A percentile compares a stretch with the other conserved stretches of the same genome.
phyloP scores from a whole-genome alignment of 2,329 filamentous ascomycete genomes.

The Cercospora janseana region DNA sequence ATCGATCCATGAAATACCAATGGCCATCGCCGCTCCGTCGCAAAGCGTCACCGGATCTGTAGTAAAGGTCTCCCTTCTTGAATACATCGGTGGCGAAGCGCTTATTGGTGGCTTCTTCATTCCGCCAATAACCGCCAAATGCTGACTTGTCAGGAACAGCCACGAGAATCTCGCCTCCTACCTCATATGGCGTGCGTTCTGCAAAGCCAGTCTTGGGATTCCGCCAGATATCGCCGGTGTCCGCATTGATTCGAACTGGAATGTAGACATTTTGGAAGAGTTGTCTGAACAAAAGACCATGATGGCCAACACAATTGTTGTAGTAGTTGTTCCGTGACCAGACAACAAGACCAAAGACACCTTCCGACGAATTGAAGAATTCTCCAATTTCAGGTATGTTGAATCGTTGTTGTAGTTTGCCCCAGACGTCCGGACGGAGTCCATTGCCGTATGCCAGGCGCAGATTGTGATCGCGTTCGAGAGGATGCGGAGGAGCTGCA shows the following conservation, averaged over 20 bases:
- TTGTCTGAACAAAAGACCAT: conserved; percentile 60
- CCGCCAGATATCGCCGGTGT: conserved; percentile 64
- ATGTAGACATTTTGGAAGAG: conserved; percentile 57
- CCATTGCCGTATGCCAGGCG: conserved; percentile 64
- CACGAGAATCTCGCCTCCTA: conserved; percentile 72
- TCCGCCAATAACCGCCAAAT: conserved; percentile 69
- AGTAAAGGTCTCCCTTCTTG: conserved; percentile 46
- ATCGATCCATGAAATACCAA: conserved; percentile 49
- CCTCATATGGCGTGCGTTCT: conserved; percentile 59
- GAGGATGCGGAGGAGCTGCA: conserved; percentile 60
- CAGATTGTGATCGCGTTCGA: conserved; percentile 59
- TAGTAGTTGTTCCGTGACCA: conserved; percentile 59
- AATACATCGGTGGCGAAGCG: conserved; percentile 49
- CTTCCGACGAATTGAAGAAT: conserved; percentile 77
- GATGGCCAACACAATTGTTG: conserved; percentile 65
- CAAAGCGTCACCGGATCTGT: conserved; percentile 48
- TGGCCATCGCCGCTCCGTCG: conserved; percentile 42
- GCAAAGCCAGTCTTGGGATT: conserved; percentile 68
- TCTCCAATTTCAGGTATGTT: conserved; percentile 63
- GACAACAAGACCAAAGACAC: conserved; percentile 57
- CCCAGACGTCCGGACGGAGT: conserved; percentile 67
- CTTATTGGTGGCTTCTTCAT: conserved; percentile 63
- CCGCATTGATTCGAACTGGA: conserved; percentile 67
- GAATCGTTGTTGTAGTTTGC: conserved; percentile 62
- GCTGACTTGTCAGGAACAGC: conserved; percentile 54